Percentiles rank a stretch among this genome's conserved stretches.
phyloP scores from a whole-genome alignment of 768 basidiomycete species.

The Steccherinum ochraceum region DNA sequence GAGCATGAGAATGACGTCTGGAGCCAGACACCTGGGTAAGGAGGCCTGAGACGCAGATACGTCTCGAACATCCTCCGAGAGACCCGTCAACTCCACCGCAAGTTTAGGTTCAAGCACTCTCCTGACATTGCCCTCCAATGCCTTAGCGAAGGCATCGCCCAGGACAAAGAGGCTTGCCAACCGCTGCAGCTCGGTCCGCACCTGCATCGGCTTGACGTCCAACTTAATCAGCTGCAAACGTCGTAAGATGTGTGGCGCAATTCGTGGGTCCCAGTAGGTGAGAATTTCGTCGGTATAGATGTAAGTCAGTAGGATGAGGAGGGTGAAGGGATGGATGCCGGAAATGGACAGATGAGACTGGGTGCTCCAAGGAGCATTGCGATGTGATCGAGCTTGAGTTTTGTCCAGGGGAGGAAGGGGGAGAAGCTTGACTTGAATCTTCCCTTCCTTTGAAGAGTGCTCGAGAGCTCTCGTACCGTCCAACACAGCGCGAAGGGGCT shows the following conservation, averaged over 20 bases:
- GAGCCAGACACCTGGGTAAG: constrained; percentile 10
- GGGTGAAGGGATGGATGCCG: constrained; percentile 56
- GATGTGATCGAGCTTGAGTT: neutral
- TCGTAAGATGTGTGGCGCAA: constrained; percentile 23
- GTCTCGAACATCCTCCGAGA: constrained; percentile 39
- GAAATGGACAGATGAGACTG: constrained; percentile 33
- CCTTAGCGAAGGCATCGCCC: constrained; percentile 36
- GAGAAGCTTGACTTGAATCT: neutral
- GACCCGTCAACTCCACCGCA: constrained; percentile 37
- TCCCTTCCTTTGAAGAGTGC: constrained; percentile 22
- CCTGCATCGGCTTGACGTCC: constrained; percentile 23
- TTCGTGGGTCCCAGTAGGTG: constrained; percentile 78
- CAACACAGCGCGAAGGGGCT: constrained; percentile 38
- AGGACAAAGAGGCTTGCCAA: constrained; percentile 59
- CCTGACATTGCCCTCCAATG: constrained; percentile 59
- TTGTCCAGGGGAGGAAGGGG: constrained; percentile 1
- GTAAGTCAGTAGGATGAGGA: constrained; percentile 75
- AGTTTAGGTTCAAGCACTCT: constrained; percentile 43
- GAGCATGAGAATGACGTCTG: constrained; percentile 71
- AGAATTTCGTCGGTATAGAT: constrained; percentile 84
- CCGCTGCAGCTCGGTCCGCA: constrained; percentile 58
- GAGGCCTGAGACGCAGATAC: neutral
- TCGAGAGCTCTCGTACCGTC: constrained; percentile 22
- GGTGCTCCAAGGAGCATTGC: constrained; percentile 7
- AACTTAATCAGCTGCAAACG: neutral